Conservation (phyloP, 2,329 filamentous ascomycete genomes). For the Microdochium trichocladiopsis region DNA sequence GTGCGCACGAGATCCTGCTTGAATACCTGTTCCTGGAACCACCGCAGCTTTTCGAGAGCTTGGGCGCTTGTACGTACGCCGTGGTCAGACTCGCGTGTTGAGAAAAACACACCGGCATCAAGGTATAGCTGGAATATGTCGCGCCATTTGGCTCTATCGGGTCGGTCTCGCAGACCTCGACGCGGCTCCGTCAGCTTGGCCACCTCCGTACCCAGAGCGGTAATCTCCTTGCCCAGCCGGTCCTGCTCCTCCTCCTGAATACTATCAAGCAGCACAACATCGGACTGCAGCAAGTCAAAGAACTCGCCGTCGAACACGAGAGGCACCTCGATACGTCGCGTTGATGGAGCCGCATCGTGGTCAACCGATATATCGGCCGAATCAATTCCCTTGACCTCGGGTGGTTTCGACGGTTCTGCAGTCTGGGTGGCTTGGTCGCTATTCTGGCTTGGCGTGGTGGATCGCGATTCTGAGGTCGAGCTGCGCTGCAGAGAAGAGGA, state of each 20-base stretch:
- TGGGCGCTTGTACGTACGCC: constrained; percentile 58
- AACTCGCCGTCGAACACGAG: constrained; percentile 73
- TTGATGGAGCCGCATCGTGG: background rate
- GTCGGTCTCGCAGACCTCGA: constrained; percentile 36
- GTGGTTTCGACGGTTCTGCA: too few species aligned
- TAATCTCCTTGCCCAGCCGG: constrained; percentile 56
- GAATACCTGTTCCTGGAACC: constrained; percentile 64
- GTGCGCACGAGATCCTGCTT: constrained; percentile 48
- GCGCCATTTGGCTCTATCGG: constrained; percentile 55
- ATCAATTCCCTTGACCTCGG: too few species aligned
- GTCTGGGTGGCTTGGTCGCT: background rate
- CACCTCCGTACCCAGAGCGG: constrained; percentile 57
- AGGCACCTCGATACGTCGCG: constrained; percentile 60
- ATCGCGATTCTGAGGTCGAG: background rate
- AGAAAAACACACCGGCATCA: constrained; percentile 76
- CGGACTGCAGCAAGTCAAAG: constrained; percentile 66
- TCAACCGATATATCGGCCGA: too few species aligned
- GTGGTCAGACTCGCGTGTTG: constrained; percentile 63
- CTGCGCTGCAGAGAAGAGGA: background rate
- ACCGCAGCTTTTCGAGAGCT: constrained; percentile 60
- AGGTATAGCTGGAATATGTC: constrained; percentile 77
- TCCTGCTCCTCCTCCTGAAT: constrained; percentile 62
- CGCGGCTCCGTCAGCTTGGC: constrained; percentile 57
- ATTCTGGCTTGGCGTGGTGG: too few species aligned
- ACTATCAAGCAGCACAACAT: constrained; percentile 61